phyloP scores from a whole-genome alignment of 495 filamentous ascomycete genomes.

The Trichoderma parareesei region DNA sequence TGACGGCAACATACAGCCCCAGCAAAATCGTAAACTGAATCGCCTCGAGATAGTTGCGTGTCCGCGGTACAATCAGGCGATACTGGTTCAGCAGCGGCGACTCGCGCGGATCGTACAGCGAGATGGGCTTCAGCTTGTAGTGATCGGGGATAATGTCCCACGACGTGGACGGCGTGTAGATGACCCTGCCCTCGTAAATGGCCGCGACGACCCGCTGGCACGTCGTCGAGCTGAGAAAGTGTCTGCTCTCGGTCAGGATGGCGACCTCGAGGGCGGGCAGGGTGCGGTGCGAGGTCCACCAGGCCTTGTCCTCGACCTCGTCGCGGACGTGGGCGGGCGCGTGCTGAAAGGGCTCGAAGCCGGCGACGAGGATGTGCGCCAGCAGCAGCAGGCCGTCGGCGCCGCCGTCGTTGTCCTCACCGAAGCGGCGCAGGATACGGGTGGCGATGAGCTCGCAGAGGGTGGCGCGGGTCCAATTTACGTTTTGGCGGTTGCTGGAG shows the following conservation, averaged over 20 bases:
- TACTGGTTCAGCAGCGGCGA: conserved; percentile 67
- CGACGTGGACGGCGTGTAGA: conserved; percentile 63
- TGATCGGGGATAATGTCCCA: conserved; percentile 65
- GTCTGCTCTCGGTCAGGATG: conserved; percentile 59
- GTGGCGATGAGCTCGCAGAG: conserved; percentile 63
- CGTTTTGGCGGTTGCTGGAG: conserved; percentile 60
- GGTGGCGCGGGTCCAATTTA: conserved; percentile 55
- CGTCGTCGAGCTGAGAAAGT: conserved; percentile 58
- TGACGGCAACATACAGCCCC: conserved; percentile 52
- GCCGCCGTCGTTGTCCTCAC: conserved; percentile 57
- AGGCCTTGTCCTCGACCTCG: conserved; percentile 36
- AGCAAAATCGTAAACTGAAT: conserved; percentile 58
- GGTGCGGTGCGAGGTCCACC: conserved; percentile 48
- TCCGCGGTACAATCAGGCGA: conserved; percentile 61
- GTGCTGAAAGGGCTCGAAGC: conserved; percentile 66
- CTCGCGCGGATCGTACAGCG: conserved; percentile 57
- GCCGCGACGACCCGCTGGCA: conserved; percentile 63
- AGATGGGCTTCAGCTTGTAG: conserved; percentile 65
- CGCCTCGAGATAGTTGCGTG: conserved; percentile 58
- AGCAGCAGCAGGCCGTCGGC: conserved; percentile 55
- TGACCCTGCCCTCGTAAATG: conserved; percentile 57
- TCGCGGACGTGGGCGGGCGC: conserved; percentile 49
- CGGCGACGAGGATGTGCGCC: conserved; percentile 61
- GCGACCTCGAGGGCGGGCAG: conserved; percentile 63
- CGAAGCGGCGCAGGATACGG: conserved; percentile 55